Evolutionary conservation across 805 yeast species (phyloP).

Genomic region (Metschnikowia colocasiae): DNA sequence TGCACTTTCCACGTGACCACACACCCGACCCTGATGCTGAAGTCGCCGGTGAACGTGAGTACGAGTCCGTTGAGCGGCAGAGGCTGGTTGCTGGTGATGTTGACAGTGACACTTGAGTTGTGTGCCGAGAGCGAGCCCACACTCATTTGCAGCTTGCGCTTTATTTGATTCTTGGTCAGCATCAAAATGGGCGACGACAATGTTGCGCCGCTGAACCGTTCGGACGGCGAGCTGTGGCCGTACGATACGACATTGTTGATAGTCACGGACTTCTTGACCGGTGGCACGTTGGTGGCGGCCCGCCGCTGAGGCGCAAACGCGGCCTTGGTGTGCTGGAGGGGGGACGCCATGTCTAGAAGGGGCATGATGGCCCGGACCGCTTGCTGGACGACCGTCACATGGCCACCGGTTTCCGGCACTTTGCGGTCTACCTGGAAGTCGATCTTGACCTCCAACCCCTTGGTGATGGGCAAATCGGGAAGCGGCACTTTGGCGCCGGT

Average conservation of each 20-base stretch:
- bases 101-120: conserved; percentile 34
- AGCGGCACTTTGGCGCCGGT: neutral
- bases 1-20: conserved; percentile 61
- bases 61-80: conserved; percentile 37
- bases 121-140: conserved; percentile 14
- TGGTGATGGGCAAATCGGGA: conserved; percentile 21
- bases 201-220: neutral
- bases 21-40: conserved; percentile 57
- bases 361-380: conserved; percentile 42
- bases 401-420: conserved; percentile 5
- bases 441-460: conserved; percentile 26
- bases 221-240: conserved; percentile 3
- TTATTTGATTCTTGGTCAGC: neutral
- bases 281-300: conserved; percentile 2
- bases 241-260: conserved; percentile 19
- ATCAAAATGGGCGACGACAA: conserved; percentile 11
- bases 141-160: conserved; percentile 5
- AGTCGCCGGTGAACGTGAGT: conserved; percentile 50
- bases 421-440: conserved; percentile 24
- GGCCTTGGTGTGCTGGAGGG: conserved; percentile 31
- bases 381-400: conserved; percentile 22
- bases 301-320: neutral
- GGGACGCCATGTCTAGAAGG: conserved; percentile 30
- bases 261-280: conserved; percentile 20
- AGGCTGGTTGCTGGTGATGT: conserved; percentile 26